Conservation (phyloP, 441 rosid species). For the Populus hybrid region DNA sequence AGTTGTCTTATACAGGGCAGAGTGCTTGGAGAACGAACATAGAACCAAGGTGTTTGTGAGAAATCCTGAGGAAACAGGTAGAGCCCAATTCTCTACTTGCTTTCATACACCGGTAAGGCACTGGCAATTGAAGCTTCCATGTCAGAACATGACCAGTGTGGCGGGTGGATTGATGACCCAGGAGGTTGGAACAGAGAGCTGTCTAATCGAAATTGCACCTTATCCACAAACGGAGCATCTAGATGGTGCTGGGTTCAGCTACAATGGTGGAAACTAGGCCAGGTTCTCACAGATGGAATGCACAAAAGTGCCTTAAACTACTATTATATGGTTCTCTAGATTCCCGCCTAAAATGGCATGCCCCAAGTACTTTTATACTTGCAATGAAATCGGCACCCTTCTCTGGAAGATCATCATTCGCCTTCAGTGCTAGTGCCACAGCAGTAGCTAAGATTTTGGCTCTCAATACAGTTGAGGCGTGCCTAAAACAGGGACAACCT, state of each 20-base stretch:
- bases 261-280: background rate
- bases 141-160: background rate
- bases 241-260: slow-evolving; percentile 1
- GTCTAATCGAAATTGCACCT: background rate
- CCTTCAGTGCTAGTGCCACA: background rate
- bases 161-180: slow-evolving; percentile 5
- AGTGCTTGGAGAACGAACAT: background rate
- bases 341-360: background rate
- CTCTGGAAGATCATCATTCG: background rate
- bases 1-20: background rate
- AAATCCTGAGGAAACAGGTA: background rate
- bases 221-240: background rate
- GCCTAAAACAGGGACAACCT: background rate
- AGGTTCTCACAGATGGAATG: background rate
- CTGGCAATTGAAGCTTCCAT: background rate
- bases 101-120: background rate
- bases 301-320: background rate
- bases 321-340: background rate
- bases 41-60: background rate
- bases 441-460: background rate
- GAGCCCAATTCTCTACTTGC: background rate
- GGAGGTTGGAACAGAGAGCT: background rate
- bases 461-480: background rate
- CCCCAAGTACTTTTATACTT: background rate
- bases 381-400: background rate